A percentile compares a stretch with the other conserved stretches of the same genome.
phyloP scores from a whole-genome alignment of 1,139 yeast genomes.

The Petasospora fabianii region DNA sequence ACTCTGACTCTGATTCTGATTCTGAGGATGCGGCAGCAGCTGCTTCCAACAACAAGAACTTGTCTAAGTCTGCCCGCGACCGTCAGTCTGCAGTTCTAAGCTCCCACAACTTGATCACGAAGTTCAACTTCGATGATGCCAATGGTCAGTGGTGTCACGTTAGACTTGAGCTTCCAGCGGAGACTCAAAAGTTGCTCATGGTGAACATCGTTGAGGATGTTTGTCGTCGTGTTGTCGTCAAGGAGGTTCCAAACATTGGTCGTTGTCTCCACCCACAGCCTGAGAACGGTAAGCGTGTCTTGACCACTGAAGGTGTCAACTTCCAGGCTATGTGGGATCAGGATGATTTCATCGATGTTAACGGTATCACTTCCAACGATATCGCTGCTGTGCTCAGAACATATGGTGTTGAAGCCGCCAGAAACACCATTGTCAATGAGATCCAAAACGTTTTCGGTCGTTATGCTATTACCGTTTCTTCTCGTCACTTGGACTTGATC shows the following conservation, averaged over 20 bases:
- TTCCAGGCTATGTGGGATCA: slow-evolving; percentile 98
- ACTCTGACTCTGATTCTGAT: slow-evolving; percentile 33
- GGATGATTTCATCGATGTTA: slow-evolving; percentile 85
- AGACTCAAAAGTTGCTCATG: slow-evolving; percentile 92
- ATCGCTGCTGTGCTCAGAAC: slow-evolving; percentile 85
- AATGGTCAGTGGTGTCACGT: slow-evolving; percentile 93
- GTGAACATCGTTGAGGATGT: slow-evolving; percentile 93
- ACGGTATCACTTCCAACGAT: slow-evolving; percentile 87
- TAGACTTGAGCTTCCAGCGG: slow-evolving; percentile 77
- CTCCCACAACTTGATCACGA: slow-evolving; percentile 65
- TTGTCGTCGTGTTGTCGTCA: slow-evolving; percentile 85
- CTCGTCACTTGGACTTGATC: slow-evolving; percentile 92
- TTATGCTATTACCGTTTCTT: slow-evolving; percentile 90
- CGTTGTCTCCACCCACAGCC: slow-evolving; percentile 87
- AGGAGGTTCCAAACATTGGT: slow-evolving; percentile 88
- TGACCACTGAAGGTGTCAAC: slow-evolving; percentile 97
- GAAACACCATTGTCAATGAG: slow-evolving; percentile 95
- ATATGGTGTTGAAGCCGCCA: slow-evolving; percentile 98
- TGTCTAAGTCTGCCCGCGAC: slow-evolving; percentile 65
- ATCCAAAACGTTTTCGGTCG: slow-evolving; percentile 94
- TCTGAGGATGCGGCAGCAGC: slow-evolving; percentile 28
- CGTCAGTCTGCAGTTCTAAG: slow-evolving; percentile 82
- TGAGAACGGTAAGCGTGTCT: slow-evolving; percentile 62
- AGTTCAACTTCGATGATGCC: slow-evolving; percentile 86
- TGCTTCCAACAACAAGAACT: slow-evolving; percentile 28